phyloP scores from a whole-genome alignment of 148 eudicot species.

The Cornus florida region DNA sequence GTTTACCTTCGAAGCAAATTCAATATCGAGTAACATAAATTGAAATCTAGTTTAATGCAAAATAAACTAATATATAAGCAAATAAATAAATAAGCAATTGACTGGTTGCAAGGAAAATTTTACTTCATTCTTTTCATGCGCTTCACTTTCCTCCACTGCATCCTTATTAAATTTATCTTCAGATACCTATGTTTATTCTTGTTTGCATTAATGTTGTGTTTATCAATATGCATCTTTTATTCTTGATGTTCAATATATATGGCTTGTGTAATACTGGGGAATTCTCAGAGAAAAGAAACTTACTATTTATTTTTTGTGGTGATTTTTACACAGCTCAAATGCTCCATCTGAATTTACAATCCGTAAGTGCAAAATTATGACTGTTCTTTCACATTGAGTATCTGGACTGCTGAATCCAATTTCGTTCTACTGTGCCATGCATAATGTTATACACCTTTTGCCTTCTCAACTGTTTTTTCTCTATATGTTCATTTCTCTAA shows the following conservation, averaged over 20 bases:
- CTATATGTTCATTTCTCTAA: background rate
- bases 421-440: background rate
- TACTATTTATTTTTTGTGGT: constrained; percentile 10
- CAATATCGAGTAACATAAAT: background rate
- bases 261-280: background rate
- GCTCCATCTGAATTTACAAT: constrained; percentile 71
- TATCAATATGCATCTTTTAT: background rate
- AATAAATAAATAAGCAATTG: background rate
- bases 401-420: background rate
- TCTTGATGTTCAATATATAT: background rate
- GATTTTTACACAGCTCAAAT: constrained; percentile 52
- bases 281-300: constrained; percentile 13
- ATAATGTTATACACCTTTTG: background rate
- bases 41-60: background rate
- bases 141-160: background rate
- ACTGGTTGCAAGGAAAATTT: background rate
- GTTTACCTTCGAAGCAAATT: background rate
- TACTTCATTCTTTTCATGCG: background rate
- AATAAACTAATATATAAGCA: too few species aligned
- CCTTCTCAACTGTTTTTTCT: background rate
- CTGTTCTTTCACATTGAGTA: constrained; percentile 2
- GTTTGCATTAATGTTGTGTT: background rate
- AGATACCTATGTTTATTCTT: background rate
- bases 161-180: background rate
- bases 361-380: constrained; percentile 52